Evolutionary conservation across 1,139 yeast genomes (phyloP).

Genomic region (Kodamaea ohmeri): DNA sequence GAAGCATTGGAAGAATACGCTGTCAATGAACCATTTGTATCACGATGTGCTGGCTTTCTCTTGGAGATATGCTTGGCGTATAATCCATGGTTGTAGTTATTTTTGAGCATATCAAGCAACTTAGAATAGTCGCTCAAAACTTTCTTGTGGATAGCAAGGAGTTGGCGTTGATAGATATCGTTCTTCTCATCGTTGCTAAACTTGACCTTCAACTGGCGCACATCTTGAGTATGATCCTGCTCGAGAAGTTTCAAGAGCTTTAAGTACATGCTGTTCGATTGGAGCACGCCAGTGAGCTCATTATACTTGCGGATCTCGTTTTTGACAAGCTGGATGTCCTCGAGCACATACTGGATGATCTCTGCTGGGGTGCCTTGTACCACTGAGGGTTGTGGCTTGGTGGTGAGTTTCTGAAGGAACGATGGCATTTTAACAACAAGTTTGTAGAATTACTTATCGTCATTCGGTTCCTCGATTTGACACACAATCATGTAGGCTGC

Average conservation of each 20-base stretch:
- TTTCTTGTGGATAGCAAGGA: constrained; percentile 18
- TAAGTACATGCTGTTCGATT: constrained; percentile 17
- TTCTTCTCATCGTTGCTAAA: constrained; percentile 13
- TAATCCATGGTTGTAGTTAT: constrained; percentile 21
- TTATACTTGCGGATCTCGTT: constrained; percentile 22
- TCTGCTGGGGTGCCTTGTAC: constrained; percentile 21
- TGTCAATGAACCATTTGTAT: background rate
- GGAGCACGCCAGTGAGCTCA: constrained; percentile 19
- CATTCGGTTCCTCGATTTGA: too few relatives aligned
- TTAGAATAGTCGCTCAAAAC: constrained; percentile 21
- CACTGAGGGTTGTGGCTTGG: constrained; percentile 4
- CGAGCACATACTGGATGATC: constrained; percentile 20
- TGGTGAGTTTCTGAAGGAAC: constrained; percentile 1
- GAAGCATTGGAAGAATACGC: background rate
- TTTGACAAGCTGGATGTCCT: constrained; percentile 21
- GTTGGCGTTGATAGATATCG: constrained; percentile 16
- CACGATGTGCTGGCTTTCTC: constrained; percentile 7
- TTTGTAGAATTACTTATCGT: too few relatives aligned
- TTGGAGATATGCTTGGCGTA: constrained; percentile 15
- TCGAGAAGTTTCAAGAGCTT: constrained; percentile 22
- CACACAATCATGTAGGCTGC: too few relatives aligned
- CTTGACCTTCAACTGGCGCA: constrained; percentile 15
- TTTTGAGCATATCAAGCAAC: constrained; percentile 23
- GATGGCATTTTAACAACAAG: constrained; percentile 4
- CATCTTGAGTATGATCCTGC: constrained; percentile 17